phyloP scores from a whole-genome alignment of 306 rosid species.

The Lathyrus oleraceus region DNA sequence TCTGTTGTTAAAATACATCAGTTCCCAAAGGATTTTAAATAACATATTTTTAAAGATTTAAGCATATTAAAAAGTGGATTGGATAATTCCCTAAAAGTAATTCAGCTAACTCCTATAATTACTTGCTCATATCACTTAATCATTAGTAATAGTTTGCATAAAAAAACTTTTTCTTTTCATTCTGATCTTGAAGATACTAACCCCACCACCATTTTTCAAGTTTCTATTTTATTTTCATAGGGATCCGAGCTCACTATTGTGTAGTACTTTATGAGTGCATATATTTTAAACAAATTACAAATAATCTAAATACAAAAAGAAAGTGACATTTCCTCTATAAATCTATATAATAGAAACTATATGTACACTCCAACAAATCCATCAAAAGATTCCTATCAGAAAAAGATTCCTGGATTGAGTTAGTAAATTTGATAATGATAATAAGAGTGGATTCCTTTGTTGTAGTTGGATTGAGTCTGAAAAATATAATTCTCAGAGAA shows the following conservation, averaged over 20 bases:
- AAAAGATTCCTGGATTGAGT: conserved; percentile 29
- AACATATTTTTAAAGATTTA: too few species aligned
- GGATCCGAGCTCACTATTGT: conserved; percentile 40
- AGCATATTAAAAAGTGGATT: too few species aligned
- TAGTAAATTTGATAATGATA: conserved; percentile 24
- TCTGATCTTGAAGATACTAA: conserved; percentile 30
- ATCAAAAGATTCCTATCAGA: neutral
- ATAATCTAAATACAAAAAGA: conserved; percentile 20
- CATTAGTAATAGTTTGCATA: conserved; percentile 1
- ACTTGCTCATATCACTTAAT: too few species aligned
- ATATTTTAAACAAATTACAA: neutral
- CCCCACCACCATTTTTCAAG: conserved; percentile 32
- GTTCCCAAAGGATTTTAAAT: too few species aligned
- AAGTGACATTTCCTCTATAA: neutral
- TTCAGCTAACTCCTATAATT: too few species aligned
- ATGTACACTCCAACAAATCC: conserved; percentile 21
- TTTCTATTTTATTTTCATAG: conserved; percentile 30
- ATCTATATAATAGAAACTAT: neutral
- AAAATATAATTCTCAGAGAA: conserved; percentile 30
- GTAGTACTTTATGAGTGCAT: conserved; percentile 34
- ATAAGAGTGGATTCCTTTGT: conserved; percentile 19
- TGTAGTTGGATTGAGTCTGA: neutral
- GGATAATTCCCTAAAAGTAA: too few species aligned
- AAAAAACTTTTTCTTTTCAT: conserved; percentile 27
- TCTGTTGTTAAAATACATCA: too few species aligned